These are phyloP conservation scores for Plenodomus lindquistii DNA, from an alignment of 2,329 filamentous ascomycete genomes.

Conservation along the genomic window DNA sequence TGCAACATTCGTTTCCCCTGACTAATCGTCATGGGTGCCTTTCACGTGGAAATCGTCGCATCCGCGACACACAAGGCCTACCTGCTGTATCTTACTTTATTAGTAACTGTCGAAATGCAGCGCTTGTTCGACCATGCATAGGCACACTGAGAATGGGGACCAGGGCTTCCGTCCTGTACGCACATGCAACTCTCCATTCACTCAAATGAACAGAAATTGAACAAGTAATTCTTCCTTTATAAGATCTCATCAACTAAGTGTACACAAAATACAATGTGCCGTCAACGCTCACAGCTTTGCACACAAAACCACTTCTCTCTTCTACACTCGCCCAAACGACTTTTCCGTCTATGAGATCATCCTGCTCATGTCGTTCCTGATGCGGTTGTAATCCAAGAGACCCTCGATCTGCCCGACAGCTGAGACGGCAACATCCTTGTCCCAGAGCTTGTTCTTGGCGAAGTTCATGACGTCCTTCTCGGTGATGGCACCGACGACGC, in stretches of 20 bases:
- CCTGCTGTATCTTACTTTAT: too few species aligned
- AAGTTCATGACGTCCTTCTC: conserved; percentile 98
- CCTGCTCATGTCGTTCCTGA: conserved; percentile 85
- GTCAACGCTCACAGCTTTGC: conserved; percentile 16
- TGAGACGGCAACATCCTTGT: conserved; percentile 92
- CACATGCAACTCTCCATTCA: conserved; percentile 5
- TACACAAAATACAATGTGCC: conserved; percentile 41
- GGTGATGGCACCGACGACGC: conserved; percentile 82
- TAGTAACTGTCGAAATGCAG: too few species aligned
- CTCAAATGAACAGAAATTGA: neutral
- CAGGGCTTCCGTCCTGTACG: neutral
- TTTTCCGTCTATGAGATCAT: conserved; percentile 53
- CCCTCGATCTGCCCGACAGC: conserved; percentile 94
- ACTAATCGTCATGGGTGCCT: too few species aligned
- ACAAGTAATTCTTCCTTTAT: conserved; percentile 31
- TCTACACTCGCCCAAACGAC: neutral
- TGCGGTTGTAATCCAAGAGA: conserved; percentile 73
- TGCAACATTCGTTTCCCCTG: too few species aligned
- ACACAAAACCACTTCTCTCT: conserved; percentile 1
- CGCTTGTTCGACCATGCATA: too few species aligned
- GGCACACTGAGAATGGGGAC: too few species aligned
- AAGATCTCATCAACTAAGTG: conserved; percentile 33
- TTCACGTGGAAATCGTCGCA: too few species aligned
- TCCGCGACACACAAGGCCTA: too few species aligned
- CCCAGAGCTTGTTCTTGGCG: conserved; percentile 93